Percentiles rank a stretch among this genome's conserved stretches.
Evolutionary conservation across 2,329 filamentous ascomycete species (phyloP).

Genomic region (Epichloe sp.): DNA sequence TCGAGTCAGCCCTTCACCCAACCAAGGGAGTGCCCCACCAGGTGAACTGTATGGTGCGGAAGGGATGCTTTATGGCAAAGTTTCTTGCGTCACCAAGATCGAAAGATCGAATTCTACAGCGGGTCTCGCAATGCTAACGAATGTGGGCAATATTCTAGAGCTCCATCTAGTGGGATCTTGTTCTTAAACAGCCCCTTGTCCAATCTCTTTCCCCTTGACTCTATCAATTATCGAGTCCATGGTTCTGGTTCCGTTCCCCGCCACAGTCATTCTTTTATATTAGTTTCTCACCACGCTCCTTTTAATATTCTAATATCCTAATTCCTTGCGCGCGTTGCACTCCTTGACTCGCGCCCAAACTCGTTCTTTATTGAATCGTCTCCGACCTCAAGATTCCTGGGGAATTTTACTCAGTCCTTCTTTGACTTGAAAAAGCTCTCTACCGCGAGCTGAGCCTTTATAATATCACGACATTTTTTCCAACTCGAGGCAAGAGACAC

Average conservation of each 20-base stretch:
- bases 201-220: slow-evolving; percentile 24
- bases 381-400: slow-evolving; percentile 37
- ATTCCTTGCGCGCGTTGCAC: slow-evolving; percentile 29
- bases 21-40: slow-evolving; percentile 16
- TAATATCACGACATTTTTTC: slow-evolving; percentile 13
- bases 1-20: slow-evolving; percentile 15
- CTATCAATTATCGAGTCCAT: slow-evolving; percentile 23
- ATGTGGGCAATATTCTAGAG: slow-evolving; percentile 23
- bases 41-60: slow-evolving; percentile 5
- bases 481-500: background rate
- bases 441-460: slow-evolving; percentile 1
- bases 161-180: slow-evolving; percentile 27
- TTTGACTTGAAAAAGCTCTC: slow-evolving; percentile 20
- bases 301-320: slow-evolving; percentile 45
- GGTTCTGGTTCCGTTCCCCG: slow-evolving; percentile 33
- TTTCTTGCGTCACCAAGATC: slow-evolving; percentile 13
- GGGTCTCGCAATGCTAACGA: slow-evolving; percentile 19
- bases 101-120: slow-evolving; percentile 4
- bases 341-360: slow-evolving; percentile 18
- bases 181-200: slow-evolving; percentile 34
- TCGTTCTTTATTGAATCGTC: slow-evolving; percentile 27
- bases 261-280: slow-evolving; percentile 45
- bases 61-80: slow-evolving; percentile 8
- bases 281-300: slow-evolving; percentile 38
- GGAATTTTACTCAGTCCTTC: slow-evolving; percentile 35